Base-by-base conservation (phyloP, 139 green algal genomes). In the Coccomyxa sp. region DNA sequence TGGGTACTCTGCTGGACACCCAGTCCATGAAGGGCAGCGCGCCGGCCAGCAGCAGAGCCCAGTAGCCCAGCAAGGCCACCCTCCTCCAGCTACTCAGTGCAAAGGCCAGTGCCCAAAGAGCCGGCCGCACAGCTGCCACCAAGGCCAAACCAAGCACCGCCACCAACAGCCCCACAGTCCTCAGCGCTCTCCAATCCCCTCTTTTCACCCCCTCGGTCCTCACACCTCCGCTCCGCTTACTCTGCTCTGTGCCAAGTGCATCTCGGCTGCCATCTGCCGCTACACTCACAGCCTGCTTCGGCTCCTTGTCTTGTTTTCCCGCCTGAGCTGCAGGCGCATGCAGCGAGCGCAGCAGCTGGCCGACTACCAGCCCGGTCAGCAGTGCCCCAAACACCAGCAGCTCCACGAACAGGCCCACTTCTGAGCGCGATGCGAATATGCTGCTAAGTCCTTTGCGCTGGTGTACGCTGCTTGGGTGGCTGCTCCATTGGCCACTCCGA, bases 11-110 rank as follows among this genome's bases (percentile, higher is more conserved):
- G 32, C 83, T 83, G 25, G 84, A 85, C 7, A 89, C 59, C 77
- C 74, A 80, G 58, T 88, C 80, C 84, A 95, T 92, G 51, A 79
- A 57, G 1, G 93, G 92, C 77, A 95, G 87, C 13, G 84, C 76
- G 0, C 66, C 76, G 0, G 67, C 90, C 58, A 95, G 78, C n/a
- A 90, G 76, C 0, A 21, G 85, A 10, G 82, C 84, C 92, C 93
- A 96, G 84, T 91, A 94, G 13, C 31, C 78, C 77, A 94, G 81
- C 31, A 93, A 67, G 13, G 76, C 67, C 60, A 90, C 67, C 13
- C 91, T 82, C 0, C 77, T 57, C 16, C 31, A 27, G 21, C 76
- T 82, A 0, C 81, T 87, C 14, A 89, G 67, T 0, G 82, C 77
- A 76, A 82, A 86, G 10, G n/a, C 23, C 10, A 89, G 67, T 13